Percentiles rank a stretch among this genome's conserved stretches.
phyloP scores from a whole-genome alignment of 129 eudicot genomes.

The Mikania micrantha region DNA sequence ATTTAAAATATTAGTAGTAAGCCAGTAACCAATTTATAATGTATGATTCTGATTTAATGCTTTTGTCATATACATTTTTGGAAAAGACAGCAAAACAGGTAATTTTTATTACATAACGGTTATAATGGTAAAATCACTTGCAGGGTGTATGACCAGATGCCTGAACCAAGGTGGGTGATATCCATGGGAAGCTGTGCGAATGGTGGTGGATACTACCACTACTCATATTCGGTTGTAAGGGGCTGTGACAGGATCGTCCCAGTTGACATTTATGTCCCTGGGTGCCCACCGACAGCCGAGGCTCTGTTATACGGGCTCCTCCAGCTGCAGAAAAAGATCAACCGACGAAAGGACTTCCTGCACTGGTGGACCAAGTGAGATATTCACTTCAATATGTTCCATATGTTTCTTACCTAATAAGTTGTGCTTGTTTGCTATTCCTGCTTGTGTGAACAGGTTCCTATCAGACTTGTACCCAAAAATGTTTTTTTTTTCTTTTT shows the following conservation, averaged over 20 bases:
- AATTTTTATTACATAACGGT: neutral
- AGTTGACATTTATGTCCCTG: conserved; percentile 95
- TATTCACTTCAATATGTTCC: neutral
- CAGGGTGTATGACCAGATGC: conserved; percentile 99
- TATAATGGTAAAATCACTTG: conserved; percentile 7
- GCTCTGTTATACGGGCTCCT: conserved; percentile 87
- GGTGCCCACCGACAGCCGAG: conserved; percentile 97
- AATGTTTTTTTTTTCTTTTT: conserved; percentile 8
- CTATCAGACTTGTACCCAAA: neutral
- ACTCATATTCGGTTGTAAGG: conserved; percentile 90
- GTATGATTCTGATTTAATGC: too few species aligned
- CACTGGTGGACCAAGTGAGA: conserved; percentile 91
- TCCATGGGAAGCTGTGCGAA: conserved; percentile 99
- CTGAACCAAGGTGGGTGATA: conserved; percentile 98
- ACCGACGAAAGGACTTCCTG: conserved; percentile 92
- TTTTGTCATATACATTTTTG: neutral
- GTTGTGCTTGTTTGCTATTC: conserved; percentile 9
- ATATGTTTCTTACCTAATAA: conserved; percentile 14
- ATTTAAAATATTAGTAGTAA: too few species aligned
- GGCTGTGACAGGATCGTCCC: conserved; percentile 95
- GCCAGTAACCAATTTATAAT: too few species aligned
- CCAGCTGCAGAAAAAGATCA: conserved; percentile 95
- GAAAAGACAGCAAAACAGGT: neutral
- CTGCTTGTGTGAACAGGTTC: neutral
- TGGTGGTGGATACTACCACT: conserved; percentile 95